These are phyloP conservation scores for Yamadazyma insecticola DNA, from an alignment of 805 yeast species.

Conservation along the genomic window DNA sequence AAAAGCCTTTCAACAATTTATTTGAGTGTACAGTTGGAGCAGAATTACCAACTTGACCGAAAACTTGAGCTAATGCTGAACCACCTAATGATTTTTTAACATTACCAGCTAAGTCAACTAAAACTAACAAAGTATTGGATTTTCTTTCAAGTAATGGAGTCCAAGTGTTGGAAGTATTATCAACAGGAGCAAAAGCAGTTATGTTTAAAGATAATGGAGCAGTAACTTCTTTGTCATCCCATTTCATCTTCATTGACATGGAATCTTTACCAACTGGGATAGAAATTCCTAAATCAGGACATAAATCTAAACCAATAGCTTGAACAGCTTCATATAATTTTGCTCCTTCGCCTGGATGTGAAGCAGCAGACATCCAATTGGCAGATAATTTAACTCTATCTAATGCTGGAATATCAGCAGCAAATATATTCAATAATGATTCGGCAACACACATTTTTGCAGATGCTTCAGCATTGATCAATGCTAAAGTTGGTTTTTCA, in stretches of 20 bases:
- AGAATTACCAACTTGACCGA: constrained; percentile 75
- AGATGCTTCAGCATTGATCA: constrained; percentile 83
- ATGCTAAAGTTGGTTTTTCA: constrained; percentile 87
- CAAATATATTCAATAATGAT: constrained; percentile 79
- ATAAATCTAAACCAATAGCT: constrained; percentile 89
- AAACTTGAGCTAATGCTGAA: constrained; percentile 92
- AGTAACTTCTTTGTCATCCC: constrained; percentile 89
- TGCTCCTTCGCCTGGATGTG: constrained; percentile 92
- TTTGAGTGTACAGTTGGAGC: constrained; percentile 81
- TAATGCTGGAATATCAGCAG: constrained; percentile 79
- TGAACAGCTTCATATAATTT: constrained; percentile 94
- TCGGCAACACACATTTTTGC: constrained; percentile 97
- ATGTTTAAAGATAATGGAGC: constrained; percentile 91
- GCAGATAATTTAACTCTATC: constrained; percentile 84
- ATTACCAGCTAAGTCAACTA: constrained; percentile 71
- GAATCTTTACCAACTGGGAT: constrained; percentile 99
- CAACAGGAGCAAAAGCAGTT: constrained; percentile 89
- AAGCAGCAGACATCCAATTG: constrained; percentile 98
- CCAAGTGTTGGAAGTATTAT: constrained; percentile 86
- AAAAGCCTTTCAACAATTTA: constrained; percentile 58
- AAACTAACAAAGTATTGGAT: constrained; percentile 60
- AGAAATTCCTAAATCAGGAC: constrained; percentile 87
- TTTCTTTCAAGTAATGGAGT: constrained; percentile 70
- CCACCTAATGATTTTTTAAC: constrained; percentile 68
- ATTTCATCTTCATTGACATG: constrained; percentile 98